Conservation (phyloP, 2,329 filamentous ascomycete species). For the Zymoseptoria crescenta region DNA sequence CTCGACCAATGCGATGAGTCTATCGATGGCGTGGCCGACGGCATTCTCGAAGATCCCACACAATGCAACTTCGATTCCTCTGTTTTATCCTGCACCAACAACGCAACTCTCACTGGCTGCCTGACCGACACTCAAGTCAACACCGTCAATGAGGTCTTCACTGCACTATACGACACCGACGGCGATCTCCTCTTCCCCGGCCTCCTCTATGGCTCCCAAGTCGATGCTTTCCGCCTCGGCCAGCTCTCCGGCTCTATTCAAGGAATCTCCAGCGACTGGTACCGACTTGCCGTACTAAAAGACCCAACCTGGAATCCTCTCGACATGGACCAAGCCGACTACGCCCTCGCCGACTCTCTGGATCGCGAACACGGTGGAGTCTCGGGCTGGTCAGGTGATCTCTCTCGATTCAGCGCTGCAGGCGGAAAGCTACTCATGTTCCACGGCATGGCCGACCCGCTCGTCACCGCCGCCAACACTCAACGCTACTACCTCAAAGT, state of each 20-base stretch:
- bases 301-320: slow-evolving; percentile 36
- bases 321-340: slow-evolving; percentile 35
- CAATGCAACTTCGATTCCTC: slow-evolving; percentile 36
- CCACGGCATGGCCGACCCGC: slow-evolving; percentile 36
- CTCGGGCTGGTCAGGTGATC: slow-evolving; percentile 33
- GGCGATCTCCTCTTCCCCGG: slow-evolving; percentile 44
- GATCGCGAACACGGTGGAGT: slow-evolving; percentile 38
- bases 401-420: slow-evolving; percentile 31
- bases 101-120: slow-evolving; percentile 31
- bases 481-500: slow-evolving; percentile 45
- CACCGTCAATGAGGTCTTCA: slow-evolving; percentile 38
- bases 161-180: slow-evolving; percentile 35
- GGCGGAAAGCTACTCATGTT: slow-evolving; percentile 41
- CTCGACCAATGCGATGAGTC: slow-evolving; percentile 44
- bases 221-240: slow-evolving; percentile 30
- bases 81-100: slow-evolving; percentile 31
- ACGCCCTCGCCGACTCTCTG: slow-evolving; percentile 29
- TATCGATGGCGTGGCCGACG: slow-evolving; percentile 43
- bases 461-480: slow-evolving; percentile 40
- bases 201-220: slow-evolving; percentile 44
- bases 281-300: slow-evolving; percentile 43
- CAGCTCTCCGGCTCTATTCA: slow-evolving; percentile 38
- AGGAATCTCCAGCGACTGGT: slow-evolving; percentile 42
- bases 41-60: slow-evolving; percentile 40
- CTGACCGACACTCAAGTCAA: slow-evolving; percentile 38